Evolutionary conservation across 768 basidiomycete species (phyloP).

Genomic region (Obba rivulosa): DNA sequence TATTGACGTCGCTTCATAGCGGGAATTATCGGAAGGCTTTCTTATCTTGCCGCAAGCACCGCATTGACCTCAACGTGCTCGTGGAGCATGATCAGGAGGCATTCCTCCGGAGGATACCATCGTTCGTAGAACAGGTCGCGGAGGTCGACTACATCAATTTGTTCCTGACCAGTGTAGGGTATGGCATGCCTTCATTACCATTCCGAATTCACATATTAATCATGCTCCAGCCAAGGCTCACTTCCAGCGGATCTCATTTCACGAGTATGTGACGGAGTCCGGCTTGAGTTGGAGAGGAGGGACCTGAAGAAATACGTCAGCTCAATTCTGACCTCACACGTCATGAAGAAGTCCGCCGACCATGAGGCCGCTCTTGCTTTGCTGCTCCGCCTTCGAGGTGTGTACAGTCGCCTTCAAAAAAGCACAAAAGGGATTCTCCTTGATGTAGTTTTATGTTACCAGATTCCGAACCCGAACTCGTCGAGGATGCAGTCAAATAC

Average conservation of each 20-base stretch:
- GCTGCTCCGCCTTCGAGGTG: constrained; percentile 76
- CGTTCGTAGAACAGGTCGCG: constrained; percentile 78
- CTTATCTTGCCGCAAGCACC: constrained; percentile 85
- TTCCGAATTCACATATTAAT: constrained; percentile 1
- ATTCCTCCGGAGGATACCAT: constrained; percentile 57
- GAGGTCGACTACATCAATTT: constrained; percentile 92
- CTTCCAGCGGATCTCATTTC: constrained; percentile 55
- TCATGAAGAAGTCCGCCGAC: constrained; percentile 88
- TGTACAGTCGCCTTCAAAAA: too few species aligned
- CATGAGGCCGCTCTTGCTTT: constrained; percentile 79
- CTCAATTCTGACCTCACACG: constrained; percentile 87
- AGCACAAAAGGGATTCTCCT: not conserved
- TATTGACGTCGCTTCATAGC: constrained; percentile 31
- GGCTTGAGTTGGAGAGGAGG: constrained; percentile 60
- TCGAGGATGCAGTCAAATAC: constrained; percentile 97
- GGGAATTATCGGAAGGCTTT: constrained; percentile 83
- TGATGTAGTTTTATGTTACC: not conserved
- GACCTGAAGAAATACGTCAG: constrained; percentile 82
- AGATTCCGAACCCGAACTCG: constrained; percentile 64
- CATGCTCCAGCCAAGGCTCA: constrained; percentile 48
- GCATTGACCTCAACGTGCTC: constrained; percentile 87
- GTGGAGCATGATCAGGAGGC: constrained; percentile 70
- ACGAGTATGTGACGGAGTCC: constrained; percentile 72
- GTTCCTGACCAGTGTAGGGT: constrained; percentile 86
- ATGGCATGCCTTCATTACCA: not conserved